Evolutionary conservation across 2,329 filamentous ascomycete genomes (phyloP).

Genomic region (Elsinoe batatas): DNA sequence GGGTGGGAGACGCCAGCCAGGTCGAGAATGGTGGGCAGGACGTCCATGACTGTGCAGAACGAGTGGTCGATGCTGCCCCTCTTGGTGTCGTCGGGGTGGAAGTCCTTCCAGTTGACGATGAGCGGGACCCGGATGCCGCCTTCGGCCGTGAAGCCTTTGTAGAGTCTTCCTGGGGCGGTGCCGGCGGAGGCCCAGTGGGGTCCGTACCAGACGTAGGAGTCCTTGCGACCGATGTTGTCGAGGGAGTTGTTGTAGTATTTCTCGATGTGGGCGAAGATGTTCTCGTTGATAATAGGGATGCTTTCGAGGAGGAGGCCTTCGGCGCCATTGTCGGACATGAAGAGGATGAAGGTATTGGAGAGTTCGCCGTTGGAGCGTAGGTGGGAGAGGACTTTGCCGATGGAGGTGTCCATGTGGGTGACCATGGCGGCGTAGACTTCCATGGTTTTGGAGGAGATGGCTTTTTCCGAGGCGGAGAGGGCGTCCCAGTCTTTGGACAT

Average conservation of each 20-base stretch:
- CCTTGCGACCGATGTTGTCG: conserved; percentile 28
- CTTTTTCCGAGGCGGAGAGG: conserved; percentile 28
- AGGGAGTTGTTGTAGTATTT: conserved; percentile 31
- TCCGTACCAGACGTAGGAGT: conserved; percentile 31
- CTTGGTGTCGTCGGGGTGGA: conserved; percentile 11
- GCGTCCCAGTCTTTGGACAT: conserved; percentile 19
- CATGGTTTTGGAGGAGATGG: conserved; percentile 31
- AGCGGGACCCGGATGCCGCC: conserved; percentile 30
- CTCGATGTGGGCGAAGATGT: conserved; percentile 25
- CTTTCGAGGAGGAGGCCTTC: conserved; percentile 27
- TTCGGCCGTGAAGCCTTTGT: conserved; percentile 20
- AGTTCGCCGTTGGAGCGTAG: conserved; percentile 25
- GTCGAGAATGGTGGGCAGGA: conserved; percentile 29
- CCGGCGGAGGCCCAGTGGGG: conserved; percentile 24
- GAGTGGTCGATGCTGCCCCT: conserved; percentile 21
- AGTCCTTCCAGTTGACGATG: conserved; percentile 26
- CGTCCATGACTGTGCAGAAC: conserved; percentile 32
- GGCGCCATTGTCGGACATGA: conserved; percentile 33
- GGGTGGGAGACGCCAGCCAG: conserved; percentile 27
- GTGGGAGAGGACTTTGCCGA: conserved; percentile 27
- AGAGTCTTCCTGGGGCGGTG: conserved; percentile 19
- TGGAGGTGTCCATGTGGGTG: conserved; percentile 25
- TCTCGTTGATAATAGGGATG: conserved; percentile 24
- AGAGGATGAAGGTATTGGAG: conserved; percentile 31
- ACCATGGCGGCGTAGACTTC: conserved; percentile 31